phyloP scores from a whole-genome alignment of 23 red algal genomes.

The Gracilaria vermiculophylla region DNA sequence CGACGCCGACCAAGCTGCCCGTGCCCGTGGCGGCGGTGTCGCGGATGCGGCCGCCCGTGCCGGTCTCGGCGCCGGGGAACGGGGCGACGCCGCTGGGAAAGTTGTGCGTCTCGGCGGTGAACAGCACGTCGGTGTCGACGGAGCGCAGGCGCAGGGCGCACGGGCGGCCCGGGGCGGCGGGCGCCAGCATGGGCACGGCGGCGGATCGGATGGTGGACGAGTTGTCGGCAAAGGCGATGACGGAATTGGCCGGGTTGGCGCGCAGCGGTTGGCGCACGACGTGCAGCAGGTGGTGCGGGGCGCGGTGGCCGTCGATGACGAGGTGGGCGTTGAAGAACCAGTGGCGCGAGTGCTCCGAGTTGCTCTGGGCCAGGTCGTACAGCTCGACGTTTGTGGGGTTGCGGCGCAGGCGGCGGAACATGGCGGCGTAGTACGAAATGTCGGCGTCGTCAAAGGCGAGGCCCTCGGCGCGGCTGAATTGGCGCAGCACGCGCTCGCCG shows the following conservation, averaged over 20 bases:
- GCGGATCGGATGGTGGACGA: constrained; percentile 89
- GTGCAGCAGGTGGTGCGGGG: constrained; percentile 63
- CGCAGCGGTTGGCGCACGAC: constrained; percentile 85
- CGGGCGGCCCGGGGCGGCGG: constrained; percentile 51
- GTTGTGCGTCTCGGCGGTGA: constrained; percentile 99
- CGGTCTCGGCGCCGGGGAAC: constrained; percentile 97
- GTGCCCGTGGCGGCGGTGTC: constrained; percentile 95
- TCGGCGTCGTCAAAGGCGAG: constrained; percentile 95
- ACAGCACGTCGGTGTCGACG: constrained; percentile 77
- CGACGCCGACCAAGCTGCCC: constrained; percentile 85
- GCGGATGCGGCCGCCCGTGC: constrained; percentile 94
- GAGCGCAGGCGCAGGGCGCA: neutral
- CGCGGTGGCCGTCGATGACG: constrained; percentile 75
- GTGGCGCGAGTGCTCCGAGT: constrained; percentile 98
- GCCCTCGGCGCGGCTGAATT: constrained; percentile 49
- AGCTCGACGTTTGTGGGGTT: constrained; percentile 98
- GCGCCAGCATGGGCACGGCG: constrained; percentile 33
- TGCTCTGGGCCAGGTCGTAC: constrained; percentile 98
- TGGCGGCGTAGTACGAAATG: constrained; percentile 74
- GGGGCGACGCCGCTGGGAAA: constrained; percentile 98
- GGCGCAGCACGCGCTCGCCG: constrained; percentile 61
- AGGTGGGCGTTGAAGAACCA: constrained; percentile 96
- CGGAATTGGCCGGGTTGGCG: constrained; percentile 73
- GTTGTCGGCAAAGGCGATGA: constrained; percentile 98
- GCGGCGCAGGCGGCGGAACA: constrained; percentile 77